A percentile compares a stretch with the other conserved stretches of the same genome.
Conservation (phyloP, 1,284 basidiomycete species). For the Sporisorium scitamineum region DNA sequence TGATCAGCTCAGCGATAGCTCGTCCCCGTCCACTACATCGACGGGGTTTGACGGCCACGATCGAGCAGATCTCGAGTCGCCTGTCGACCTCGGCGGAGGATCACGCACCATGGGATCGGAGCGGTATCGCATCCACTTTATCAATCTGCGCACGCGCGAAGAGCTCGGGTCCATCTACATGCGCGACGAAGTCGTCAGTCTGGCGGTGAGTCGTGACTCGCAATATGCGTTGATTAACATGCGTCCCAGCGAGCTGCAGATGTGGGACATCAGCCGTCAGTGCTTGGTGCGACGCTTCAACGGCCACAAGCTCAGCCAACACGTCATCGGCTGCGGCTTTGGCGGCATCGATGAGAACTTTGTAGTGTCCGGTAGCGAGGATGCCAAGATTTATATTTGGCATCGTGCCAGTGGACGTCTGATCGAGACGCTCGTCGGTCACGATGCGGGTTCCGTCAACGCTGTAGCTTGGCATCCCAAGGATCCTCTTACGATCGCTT, state of each 20-base stretch:
- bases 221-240: slow-evolving; percentile 87
- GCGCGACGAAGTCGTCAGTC: slow-evolving; percentile 77
- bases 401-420: slow-evolving; percentile 85
- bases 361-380: slow-evolving; percentile 91
- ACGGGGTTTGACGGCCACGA: slow-evolving; percentile 24
- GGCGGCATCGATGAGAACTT: slow-evolving; percentile 91
- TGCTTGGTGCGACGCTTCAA: slow-evolving; percentile 73
- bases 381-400: slow-evolving; percentile 87
- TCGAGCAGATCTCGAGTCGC: slow-evolving; percentile 12
- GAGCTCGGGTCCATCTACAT: slow-evolving; percentile 74
- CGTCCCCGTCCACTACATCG: slow-evolving; percentile 20
- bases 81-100: slow-evolving; percentile 62
- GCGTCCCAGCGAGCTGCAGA: slow-evolving; percentile 77
- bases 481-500: slow-evolving; percentile 86
- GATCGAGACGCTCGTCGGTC: slow-evolving; percentile 85
- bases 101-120: slow-evolving; percentile 70
- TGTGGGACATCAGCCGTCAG: slow-evolving; percentile 81
- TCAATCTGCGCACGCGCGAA: slow-evolving; percentile 75
- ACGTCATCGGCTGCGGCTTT: slow-evolving; percentile 89
- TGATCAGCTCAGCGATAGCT: slow-evolving; percentile 37
- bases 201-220: slow-evolving; percentile 81
- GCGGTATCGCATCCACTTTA: slow-evolving; percentile 78
- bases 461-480: slow-evolving; percentile 94
- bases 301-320: slow-evolving; percentile 71
- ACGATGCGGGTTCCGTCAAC: slow-evolving; percentile 88